Evolutionary conservation across 768 basidiomycete species (phyloP).

Genomic region (Lactarius indigo): DNA sequence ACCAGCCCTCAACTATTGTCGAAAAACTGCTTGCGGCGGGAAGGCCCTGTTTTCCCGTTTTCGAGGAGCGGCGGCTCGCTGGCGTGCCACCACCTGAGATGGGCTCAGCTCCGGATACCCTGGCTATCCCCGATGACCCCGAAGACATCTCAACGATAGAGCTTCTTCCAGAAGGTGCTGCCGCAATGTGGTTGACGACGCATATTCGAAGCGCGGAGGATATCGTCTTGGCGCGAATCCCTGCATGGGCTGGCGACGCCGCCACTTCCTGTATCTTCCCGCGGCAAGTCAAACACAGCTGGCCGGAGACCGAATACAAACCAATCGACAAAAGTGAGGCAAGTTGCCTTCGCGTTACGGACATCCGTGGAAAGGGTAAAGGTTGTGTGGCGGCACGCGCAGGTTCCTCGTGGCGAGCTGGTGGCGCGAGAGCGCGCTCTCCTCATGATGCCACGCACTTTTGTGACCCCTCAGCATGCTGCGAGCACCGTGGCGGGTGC

Average conservation of each 20-base stretch:
- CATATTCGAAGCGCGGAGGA: background rate
- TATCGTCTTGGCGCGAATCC: background rate
- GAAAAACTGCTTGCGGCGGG: background rate
- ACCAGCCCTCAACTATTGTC: background rate
- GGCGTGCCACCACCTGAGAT: constrained; percentile 2
- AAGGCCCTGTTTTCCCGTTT: background rate
- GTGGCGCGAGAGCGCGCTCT: constrained; percentile 39
- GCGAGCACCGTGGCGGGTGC: background rate
- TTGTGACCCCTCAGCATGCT: background rate
- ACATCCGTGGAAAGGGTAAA: constrained; percentile 26
- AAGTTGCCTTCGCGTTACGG: constrained; percentile 2
- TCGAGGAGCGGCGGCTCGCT: background rate
- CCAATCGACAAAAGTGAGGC: background rate
- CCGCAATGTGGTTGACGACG: background rate
- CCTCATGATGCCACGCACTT: constrained; percentile 27
- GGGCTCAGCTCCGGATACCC: background rate
- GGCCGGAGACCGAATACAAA: background rate
- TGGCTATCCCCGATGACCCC: background rate
- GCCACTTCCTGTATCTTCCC: constrained; percentile 10
- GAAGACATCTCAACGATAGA: background rate
- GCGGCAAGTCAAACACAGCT: background rate
- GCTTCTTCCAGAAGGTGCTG: background rate
- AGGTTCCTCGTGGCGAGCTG: constrained; percentile 32
- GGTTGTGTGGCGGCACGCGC: constrained; percentile 34
- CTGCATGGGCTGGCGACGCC: background rate